Conservation (phyloP, 768 basidiomycete species). For the Lentinula boryana region DNA sequence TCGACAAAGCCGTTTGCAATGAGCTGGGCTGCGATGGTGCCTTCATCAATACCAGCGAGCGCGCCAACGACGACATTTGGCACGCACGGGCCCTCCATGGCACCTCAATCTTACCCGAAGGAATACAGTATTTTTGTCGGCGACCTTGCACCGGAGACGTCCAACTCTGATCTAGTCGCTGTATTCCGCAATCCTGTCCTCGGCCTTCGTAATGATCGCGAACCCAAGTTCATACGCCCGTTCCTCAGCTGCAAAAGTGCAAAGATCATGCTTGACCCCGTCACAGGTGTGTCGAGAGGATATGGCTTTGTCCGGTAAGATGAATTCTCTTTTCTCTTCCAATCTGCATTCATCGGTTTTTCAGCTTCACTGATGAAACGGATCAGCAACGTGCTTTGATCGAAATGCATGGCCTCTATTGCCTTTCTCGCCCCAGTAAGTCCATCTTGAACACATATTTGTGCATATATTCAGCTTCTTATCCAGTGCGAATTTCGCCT, state of each 20-base stretch:
- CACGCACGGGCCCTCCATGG: slow-evolving; percentile 10
- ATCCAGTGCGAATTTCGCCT: slow-evolving; percentile 81
- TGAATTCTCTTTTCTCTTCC: slow-evolving; percentile 12
- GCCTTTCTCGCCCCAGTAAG: slow-evolving; percentile 83
- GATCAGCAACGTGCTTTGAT: slow-evolving; percentile 88
- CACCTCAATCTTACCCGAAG: slow-evolving; percentile 53
- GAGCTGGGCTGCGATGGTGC: slow-evolving; percentile 60
- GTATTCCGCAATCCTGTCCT: slow-evolving; percentile 88
- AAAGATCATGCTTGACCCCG: slow-evolving; percentile 91
- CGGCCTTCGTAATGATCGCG: slow-evolving; percentile 78
- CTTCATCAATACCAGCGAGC: slow-evolving; percentile 27
- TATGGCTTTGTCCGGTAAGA: slow-evolving; percentile 86
- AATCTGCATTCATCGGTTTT: not conserved
- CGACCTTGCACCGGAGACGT: slow-evolving; percentile 88
- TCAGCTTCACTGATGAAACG: slow-evolving; percentile 78
- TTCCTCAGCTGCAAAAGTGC: slow-evolving; percentile 93
- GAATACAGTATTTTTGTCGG: slow-evolving; percentile 96
- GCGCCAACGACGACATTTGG: not conserved
- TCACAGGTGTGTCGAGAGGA: slow-evolving; percentile 82
- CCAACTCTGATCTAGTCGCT: slow-evolving; percentile 92
- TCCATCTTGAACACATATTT: slow-evolving; percentile 13
- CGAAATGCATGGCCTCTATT: slow-evolving; percentile 90
- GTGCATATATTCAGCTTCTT: slow-evolving; percentile 25
- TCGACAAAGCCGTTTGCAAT: slow-evolving; percentile 76
- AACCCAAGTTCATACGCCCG: slow-evolving; percentile 83